Evolutionary conservation across 192 early-diverging fungal species (phyloP).

Genomic region (Gigaspora rosea): DNA sequence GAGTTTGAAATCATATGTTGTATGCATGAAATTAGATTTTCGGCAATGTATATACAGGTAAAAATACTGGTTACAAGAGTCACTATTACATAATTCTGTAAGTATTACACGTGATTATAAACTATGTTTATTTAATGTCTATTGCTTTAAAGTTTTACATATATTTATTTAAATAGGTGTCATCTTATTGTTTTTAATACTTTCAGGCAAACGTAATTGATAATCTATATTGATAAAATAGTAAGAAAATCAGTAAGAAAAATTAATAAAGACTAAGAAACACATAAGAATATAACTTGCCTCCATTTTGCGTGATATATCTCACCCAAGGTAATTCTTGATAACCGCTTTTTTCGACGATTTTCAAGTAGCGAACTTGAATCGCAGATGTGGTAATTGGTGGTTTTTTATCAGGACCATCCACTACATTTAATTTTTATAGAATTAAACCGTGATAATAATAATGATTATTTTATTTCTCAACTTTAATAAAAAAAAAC

Average conservation of each 20-base stretch:
- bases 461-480: no score
- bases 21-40: no score
- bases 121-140: no score
- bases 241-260: not conserved
- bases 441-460: no score
- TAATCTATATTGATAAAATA: slow-evolving; percentile 66
- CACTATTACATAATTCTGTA: no score
- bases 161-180: slow-evolving; percentile 62
- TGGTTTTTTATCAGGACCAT: slow-evolving; percentile 78
- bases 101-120: no score
- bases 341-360: slow-evolving; percentile 90
- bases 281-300: slow-evolving; percentile 34
- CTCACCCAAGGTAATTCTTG: slow-evolving; percentile 88
- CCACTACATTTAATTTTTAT: slow-evolving; percentile 40
- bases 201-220: slow-evolving; percentile 89
- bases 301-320: slow-evolving; percentile 87
- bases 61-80: no score
- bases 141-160: no score
- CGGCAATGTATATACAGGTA: no score
- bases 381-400: slow-evolving; percentile 89
- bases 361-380: slow-evolving; percentile 89
- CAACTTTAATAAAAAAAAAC: not conserved
- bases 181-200: slow-evolving; percentile 72
- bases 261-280: slow-evolving; percentile 59
- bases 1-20: no score